Evolutionary conservation across 495 filamentous ascomycete species (phyloP).

Genomic region (Tuber melanosporum): DNA sequence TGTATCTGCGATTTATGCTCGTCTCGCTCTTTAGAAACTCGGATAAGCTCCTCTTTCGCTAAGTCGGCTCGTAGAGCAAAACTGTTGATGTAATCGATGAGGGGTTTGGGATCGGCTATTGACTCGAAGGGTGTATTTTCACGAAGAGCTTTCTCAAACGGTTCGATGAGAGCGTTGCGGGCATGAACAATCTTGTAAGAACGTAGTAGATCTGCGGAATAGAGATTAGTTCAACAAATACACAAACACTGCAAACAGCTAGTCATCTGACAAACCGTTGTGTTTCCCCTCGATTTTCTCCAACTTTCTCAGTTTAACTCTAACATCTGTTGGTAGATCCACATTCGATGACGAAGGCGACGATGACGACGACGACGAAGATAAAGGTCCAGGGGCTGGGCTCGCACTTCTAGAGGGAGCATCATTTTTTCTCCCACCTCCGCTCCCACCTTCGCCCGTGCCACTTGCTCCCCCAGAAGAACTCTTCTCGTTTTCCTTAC

Average conservation of each 20-base stretch:
- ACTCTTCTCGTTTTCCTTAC: conserved; percentile 12
- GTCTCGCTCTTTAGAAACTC: conserved; percentile 74
- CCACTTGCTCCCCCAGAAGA: background rate
- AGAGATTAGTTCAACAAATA: conserved; percentile 8
- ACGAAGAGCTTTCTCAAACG: conserved; percentile 80
- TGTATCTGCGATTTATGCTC: conserved; percentile 67
- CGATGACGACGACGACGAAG: conserved; percentile 26
- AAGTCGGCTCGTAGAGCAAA: conserved; percentile 78
- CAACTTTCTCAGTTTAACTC: conserved; percentile 63
- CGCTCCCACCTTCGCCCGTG: background rate
- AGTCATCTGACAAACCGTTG: conserved; percentile 53
- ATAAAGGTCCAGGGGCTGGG: conserved; percentile 3
- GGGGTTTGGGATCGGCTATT: conserved; percentile 73
- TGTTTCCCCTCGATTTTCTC: conserved; percentile 84
- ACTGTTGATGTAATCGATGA: conserved; percentile 92
- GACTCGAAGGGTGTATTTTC: conserved; percentile 87
- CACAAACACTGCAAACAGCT: conserved; percentile 6
- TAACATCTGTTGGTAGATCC: conserved; percentile 71
- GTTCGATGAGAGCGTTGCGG: conserved; percentile 74
- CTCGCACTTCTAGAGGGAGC: background rate
- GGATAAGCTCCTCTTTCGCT: conserved; percentile 86
- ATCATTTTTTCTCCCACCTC: conserved; percentile 6
- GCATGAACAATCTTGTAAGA: conserved; percentile 88
- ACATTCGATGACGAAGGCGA: conserved; percentile 36
- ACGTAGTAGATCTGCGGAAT: conserved; percentile 66